These are phyloP conservation scores for Zoysia pacifica DNA, from an alignment of 176 grass and related monocot species.

Conservation along the genomic window DNA sequence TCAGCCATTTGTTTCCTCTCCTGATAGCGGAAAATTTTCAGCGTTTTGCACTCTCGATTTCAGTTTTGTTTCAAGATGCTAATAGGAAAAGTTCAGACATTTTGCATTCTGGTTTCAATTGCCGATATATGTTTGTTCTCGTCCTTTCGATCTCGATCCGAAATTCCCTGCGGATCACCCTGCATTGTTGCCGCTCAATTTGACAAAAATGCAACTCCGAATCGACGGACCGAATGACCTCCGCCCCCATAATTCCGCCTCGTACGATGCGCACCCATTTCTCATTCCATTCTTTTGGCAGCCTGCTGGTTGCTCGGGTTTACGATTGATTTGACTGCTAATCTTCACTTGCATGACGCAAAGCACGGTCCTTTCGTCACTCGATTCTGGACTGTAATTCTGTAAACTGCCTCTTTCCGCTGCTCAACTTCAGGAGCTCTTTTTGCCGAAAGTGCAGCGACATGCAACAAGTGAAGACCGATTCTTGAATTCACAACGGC, in stretches of 20 bases:
- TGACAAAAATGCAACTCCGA: background rate
- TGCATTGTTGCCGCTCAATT: conserved; percentile 24
- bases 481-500: conserved; percentile 10
- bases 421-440: background rate
- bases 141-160: background rate
- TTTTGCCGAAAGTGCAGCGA: background rate
- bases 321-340: background rate
- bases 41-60: background rate
- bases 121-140: background rate
- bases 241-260: background rate
- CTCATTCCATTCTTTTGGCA: background rate
- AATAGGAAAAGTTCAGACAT: background rate
- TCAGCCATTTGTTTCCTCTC: background rate
- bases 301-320: background rate
- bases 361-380: background rate
- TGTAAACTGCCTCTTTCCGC: background rate
- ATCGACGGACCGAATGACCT: background rate
- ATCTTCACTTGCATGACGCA: conserved; percentile 28
- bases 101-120: background rate
- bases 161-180: background rate
- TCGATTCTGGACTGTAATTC: background rate
- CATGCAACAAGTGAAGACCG: background rate
- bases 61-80: background rate
- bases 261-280: background rate
- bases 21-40: background rate